phyloP scores from a whole-genome alignment of 2,329 filamentous ascomycete species.

The Dactylellina parvicollis region DNA sequence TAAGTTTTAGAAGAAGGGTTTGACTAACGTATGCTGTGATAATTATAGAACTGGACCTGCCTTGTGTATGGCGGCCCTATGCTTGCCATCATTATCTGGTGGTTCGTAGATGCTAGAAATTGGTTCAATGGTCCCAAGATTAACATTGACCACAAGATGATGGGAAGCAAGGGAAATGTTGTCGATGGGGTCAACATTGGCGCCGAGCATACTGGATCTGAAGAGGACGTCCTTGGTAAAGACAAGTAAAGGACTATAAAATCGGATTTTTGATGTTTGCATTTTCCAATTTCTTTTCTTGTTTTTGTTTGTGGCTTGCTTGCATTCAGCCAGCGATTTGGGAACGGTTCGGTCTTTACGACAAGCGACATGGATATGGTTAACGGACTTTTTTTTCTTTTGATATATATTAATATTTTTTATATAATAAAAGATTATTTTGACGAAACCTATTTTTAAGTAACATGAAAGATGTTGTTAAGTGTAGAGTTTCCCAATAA shows the following conservation, averaged over 20 bases:
- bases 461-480: too few relatives aligned
- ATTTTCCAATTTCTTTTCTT: not conserved
- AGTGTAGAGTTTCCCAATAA: too few relatives aligned
- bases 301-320: constrained; percentile 1
- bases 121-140: constrained; percentile 78
- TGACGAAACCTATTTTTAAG: too few relatives aligned
- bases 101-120: constrained; percentile 70
- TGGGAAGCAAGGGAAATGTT: constrained; percentile 61
- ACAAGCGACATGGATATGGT: too few relatives aligned
- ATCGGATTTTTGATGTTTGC: not conserved
- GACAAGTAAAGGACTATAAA: constrained; percentile 41
- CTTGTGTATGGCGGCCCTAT: constrained; percentile 74
- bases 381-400: too few relatives aligned
- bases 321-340: too few relatives aligned
- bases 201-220: constrained; percentile 2
- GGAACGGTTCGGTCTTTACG: too few relatives aligned
- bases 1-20: not conserved
- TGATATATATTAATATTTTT: too few relatives aligned
- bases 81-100: constrained; percentile 70
- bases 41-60: constrained; percentile 74
- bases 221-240: constrained; percentile 30
- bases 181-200: constrained; percentile 59
- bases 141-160: constrained; percentile 70
- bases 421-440: too few relatives aligned
- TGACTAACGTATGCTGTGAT: constrained; percentile 29